Percentiles rank a stretch among this genome's conserved stretches.
These are phyloP conservation scores for Erodium maritimum DNA, from an alignment of 345 rosid genomes.

Conservation along the genomic window DNA sequence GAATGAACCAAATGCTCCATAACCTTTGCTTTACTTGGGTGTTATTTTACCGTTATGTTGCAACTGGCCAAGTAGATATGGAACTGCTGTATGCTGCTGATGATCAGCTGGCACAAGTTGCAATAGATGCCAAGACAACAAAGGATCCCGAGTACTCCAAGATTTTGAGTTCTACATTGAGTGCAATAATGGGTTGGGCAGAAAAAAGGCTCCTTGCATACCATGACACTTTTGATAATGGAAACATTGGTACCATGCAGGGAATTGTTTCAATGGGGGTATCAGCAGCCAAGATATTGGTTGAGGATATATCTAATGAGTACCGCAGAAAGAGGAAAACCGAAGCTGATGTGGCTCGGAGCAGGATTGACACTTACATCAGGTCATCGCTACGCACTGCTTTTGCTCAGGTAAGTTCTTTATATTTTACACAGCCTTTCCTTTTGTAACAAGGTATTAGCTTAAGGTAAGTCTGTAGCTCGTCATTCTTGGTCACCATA, in stretches of 20 bases:
- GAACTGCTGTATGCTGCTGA: conserved; percentile 74
- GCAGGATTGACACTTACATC: conserved; percentile 84
- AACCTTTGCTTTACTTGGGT: conserved; percentile 91
- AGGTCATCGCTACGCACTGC: conserved; percentile 92
- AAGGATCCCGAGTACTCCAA: conserved; percentile 82
- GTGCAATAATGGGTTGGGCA: conserved; percentile 87
- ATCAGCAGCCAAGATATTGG: conserved; percentile 76
- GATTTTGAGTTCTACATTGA: conserved; percentile 71
- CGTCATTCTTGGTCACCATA: too few species aligned
- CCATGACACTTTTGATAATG: conserved; percentile 77
- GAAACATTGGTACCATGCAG: conserved; percentile 62
- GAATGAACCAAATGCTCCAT: conserved; percentile 76
- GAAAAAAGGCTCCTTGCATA: conserved; percentile 96
- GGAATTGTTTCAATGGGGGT: conserved; percentile 84
- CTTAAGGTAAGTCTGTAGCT: too few species aligned
- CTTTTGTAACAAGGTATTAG: too few species aligned
- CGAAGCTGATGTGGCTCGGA: conserved; percentile 74
- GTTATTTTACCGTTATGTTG: conserved; percentile 71
- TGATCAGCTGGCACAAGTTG: conserved; percentile 71
- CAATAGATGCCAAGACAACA: conserved; percentile 81
- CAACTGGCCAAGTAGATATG: conserved; percentile 65
- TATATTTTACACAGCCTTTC: not conserved
- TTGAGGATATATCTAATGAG: conserved; percentile 90
- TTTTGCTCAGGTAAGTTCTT: conserved; percentile 89
- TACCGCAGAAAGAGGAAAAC: conserved; percentile 80